phyloP scores from a whole-genome alignment of 2,329 filamentous ascomycete species.

The Aspergillus fumigatus region DNA sequence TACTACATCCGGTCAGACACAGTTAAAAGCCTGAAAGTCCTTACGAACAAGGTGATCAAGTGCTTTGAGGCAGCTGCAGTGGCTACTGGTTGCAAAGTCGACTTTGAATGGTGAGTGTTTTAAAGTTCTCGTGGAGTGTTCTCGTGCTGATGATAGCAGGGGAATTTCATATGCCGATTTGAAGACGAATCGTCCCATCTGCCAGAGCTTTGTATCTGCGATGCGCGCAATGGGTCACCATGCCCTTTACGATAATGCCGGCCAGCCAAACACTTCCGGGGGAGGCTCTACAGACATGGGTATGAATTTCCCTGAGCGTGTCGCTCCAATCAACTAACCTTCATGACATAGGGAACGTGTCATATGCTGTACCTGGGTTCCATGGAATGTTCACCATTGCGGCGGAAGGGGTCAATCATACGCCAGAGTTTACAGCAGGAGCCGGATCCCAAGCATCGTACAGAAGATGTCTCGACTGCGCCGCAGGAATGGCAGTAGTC shows the following conservation, averaged over 20 bases:
- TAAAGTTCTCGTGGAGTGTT: neutral
- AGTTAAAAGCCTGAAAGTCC: conserved; percentile 31
- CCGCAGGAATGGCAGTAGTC: conserved; percentile 28
- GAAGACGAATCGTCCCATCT: conserved; percentile 27
- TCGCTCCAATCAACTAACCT: too few species aligned
- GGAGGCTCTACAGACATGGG: conserved; percentile 28
- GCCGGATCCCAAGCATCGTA: conserved; percentile 49
- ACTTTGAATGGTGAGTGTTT: conserved; percentile 22
- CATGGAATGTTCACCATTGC: conserved; percentile 42
- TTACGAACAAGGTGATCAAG: conserved; percentile 23
- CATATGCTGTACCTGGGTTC: conserved; percentile 41
- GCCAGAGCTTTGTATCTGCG: conserved; percentile 25
- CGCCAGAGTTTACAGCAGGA: conserved; percentile 48
- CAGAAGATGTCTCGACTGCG: conserved; percentile 34
- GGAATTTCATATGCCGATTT: conserved; percentile 26
- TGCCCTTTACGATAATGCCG: conserved; percentile 17
- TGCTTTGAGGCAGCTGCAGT: conserved; percentile 31
- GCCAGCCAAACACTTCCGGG: conserved; percentile 13
- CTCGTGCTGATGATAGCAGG: conserved; percentile 11
- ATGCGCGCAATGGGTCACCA: conserved; percentile 27
- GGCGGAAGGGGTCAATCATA: conserved; percentile 48
- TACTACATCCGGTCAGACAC: conserved; percentile 43
- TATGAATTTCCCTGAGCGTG: neutral
- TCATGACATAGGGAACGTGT: conserved; percentile 36
- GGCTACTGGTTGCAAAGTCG: conserved; percentile 29